Conservation (phyloP, 495 filamentous ascomycete genomes). For the Oleoguttula mirabilis region DNA sequence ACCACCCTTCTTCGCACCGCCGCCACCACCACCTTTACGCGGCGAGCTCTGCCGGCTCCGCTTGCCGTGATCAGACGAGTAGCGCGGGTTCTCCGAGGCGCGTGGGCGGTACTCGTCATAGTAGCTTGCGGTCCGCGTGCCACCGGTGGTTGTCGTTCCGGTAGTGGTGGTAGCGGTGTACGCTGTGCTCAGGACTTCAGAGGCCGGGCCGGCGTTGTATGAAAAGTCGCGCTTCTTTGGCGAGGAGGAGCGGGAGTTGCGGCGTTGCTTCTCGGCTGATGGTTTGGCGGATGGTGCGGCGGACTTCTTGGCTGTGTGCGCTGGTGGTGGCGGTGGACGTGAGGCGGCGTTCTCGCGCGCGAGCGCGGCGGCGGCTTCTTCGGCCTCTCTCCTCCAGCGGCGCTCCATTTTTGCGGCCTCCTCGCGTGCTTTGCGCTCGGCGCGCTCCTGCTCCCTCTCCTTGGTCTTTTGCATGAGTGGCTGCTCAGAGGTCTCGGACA, state of each 20-base stretch:
- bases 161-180: slow-evolving; percentile 10
- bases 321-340: slow-evolving; percentile 10
- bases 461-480: slow-evolving; percentile 2
- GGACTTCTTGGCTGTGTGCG: slow-evolving; percentile 1
- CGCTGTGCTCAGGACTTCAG: slow-evolving; percentile 18
- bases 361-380: slow-evolving; percentile 20
- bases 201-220: slow-evolving; percentile 6
- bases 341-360: slow-evolving; percentile 16
- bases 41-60: slow-evolving; percentile 15
- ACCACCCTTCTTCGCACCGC: slow-evolving; percentile 1
- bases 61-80: slow-evolving; percentile 1
- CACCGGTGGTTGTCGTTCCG: slow-evolving; percentile 1
- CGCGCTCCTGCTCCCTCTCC: slow-evolving; percentile 11
- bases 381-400: slow-evolving; percentile 20
- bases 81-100: slow-evolving; percentile 5
- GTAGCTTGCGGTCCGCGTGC: slow-evolving; percentile 11
- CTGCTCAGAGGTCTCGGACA: slow-evolving; percentile 33
- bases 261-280: not conserved
- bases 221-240: slow-evolving; percentile 17
- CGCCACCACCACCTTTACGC: slow-evolving; percentile 3
- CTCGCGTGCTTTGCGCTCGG: slow-evolving; percentile 16
- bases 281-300: slow-evolving; percentile 11
- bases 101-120: slow-evolving; percentile 19
- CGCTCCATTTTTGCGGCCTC: slow-evolving; percentile 21
- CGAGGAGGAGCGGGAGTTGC: slow-evolving; percentile 7